A percentile compares a stretch with the other conserved stretches of the same genome.
These are phyloP conservation scores for Lentinus brumalis DNA, from an alignment of 768 basidiomycete species.

Conservation along the genomic window DNA sequence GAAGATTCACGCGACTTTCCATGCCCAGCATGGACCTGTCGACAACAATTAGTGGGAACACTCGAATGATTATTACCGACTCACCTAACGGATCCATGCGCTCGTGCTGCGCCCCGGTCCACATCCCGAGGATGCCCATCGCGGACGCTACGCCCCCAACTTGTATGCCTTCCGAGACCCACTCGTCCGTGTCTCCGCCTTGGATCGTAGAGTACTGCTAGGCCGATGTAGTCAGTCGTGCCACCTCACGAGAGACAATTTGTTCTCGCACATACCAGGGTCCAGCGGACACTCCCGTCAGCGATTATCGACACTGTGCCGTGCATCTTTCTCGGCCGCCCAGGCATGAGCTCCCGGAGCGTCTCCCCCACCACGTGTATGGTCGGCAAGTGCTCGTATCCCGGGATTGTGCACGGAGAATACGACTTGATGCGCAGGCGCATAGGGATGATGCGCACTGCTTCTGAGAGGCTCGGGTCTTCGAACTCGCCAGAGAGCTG, in stretches of 20 bases:
- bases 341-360: conserved; percentile 41
- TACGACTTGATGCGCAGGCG: conserved; percentile 38
- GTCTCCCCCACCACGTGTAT: conserved; percentile 53
- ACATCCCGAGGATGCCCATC: conserved; percentile 53
- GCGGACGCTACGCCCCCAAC: conserved; percentile 55
- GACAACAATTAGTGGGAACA: background rate
- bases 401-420: conserved; percentile 24
- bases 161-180: conserved; percentile 58
- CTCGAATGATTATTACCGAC: background rate
- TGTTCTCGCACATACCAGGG: conserved; percentile 39
- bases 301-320: conserved; percentile 52
- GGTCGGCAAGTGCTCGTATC: conserved; percentile 42
- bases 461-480: conserved; percentile 41
- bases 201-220: conserved; percentile 27
- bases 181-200: conserved; percentile 39
- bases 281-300: conserved; percentile 54
- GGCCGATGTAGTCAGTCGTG: background rate
- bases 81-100: conserved; percentile 46
- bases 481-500: conserved; percentile 32
- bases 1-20: conserved; percentile 8
- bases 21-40: conserved; percentile 11
- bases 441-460: conserved; percentile 56
- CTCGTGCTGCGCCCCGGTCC: conserved; percentile 56
- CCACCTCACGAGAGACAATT: background rate
- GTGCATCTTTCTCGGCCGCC: conserved; percentile 36